Evolutionary conservation across 169 alveolate species (phyloP).

Genomic region (Eimeria sp.): DNA sequence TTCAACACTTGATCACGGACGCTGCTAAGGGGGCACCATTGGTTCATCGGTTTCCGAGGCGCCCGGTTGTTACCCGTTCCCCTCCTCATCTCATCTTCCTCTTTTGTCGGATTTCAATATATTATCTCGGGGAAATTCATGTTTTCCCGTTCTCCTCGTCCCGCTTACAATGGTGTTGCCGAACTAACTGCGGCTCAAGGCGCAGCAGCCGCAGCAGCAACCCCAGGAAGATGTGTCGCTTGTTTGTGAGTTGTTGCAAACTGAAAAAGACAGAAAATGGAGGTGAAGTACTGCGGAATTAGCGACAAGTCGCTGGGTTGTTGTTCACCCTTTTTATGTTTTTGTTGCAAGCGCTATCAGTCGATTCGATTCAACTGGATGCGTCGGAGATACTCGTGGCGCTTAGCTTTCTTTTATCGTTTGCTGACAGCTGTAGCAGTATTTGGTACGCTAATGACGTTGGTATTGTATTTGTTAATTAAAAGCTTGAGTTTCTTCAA

Average conservation of each 20-base stretch:
- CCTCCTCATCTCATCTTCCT: background rate
- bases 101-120: background rate
- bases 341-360: constrained; percentile 19
- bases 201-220: too few species aligned
- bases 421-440: background rate
- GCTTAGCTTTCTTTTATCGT: constrained; percentile 24
- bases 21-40: background rate
- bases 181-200: too few species aligned
- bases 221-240: too few species aligned
- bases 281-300: background rate
- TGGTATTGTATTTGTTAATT: constrained; percentile 49
- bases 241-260: too few species aligned
- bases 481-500: constrained; percentile 27
- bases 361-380: constrained; percentile 46
- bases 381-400: constrained; percentile 62
- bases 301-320: background rate
- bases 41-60: background rate
- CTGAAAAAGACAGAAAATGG: background rate
- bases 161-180: too few species aligned
- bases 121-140: too few species aligned
- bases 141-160: too few species aligned
- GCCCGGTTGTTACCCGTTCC: background rate
- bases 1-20: background rate
- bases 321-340: background rate
- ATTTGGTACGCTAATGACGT: constrained; percentile 17